Conservation (phyloP, 371 early-diverging fungal genomes). For the Mortierella polycephala region DNA sequence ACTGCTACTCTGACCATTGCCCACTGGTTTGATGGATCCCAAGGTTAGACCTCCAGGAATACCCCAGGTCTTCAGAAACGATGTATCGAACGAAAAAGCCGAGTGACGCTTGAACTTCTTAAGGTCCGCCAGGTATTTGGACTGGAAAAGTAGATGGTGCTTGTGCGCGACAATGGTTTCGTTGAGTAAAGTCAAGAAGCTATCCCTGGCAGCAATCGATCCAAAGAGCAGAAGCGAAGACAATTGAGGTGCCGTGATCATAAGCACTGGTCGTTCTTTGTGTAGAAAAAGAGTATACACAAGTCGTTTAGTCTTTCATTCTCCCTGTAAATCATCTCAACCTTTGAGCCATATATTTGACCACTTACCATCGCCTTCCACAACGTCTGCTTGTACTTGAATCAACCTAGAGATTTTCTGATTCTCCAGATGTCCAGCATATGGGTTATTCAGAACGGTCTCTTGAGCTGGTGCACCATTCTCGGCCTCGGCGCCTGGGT, state of each 20-base stretch:
- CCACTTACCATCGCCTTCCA: slow-evolving; percentile 36
- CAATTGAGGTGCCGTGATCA: slow-evolving; percentile 28
- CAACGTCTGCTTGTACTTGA: slow-evolving; percentile 40
- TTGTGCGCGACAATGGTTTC: slow-evolving; percentile 45
- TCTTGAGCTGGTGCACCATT: neutral
- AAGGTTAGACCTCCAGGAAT: slow-evolving; percentile 46
- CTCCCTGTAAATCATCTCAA: no score
- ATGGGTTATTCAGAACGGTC: slow-evolving; percentile 25
- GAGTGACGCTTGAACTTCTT: slow-evolving; percentile 55
- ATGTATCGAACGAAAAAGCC: slow-evolving; percentile 51
- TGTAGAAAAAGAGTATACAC: neutral
- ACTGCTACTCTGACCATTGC: neutral
- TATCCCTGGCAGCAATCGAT: slow-evolving; percentile 22
- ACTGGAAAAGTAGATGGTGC: slow-evolving; percentile 49
- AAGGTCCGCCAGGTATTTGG: slow-evolving; percentile 50
- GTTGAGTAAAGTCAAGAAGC: slow-evolving; percentile 21
- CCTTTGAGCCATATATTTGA: no score
- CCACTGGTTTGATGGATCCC: slow-evolving; percentile 31
- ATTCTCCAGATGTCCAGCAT: slow-evolving; percentile 48
- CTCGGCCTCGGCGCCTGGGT: no score
- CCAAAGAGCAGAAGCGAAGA: slow-evolving; percentile 28
- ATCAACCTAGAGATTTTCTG: slow-evolving; percentile 39
- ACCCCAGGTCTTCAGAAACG: slow-evolving; percentile 55
- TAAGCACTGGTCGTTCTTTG: slow-evolving; percentile 37
- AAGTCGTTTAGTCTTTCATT: no score